Evolutionary conservation across 2,329 filamentous ascomycete species (phyloP).

Genomic region (Mycosphaerella arachidis): DNA sequence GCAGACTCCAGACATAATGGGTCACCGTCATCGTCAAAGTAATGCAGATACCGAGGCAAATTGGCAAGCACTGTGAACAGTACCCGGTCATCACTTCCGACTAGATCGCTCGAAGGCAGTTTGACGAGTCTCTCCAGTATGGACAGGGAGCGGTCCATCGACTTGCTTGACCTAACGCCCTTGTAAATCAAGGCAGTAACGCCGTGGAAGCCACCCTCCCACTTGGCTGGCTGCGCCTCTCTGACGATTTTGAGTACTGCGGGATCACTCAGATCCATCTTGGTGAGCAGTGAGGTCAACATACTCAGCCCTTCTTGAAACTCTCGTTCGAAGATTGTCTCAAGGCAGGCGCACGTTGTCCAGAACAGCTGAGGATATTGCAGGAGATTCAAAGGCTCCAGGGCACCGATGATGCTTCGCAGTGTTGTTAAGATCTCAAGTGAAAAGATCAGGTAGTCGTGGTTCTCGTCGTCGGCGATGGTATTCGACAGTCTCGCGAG

Average conservation of each 20-base stretch:
- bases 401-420: conserved; percentile 81
- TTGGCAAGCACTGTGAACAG: conserved; percentile 90
- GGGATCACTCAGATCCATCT: conserved; percentile 72
- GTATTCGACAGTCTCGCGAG: conserved; percentile 91
- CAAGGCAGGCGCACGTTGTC: conserved; percentile 93
- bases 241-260: conserved; percentile 65
- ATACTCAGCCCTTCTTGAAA: conserved; percentile 89
- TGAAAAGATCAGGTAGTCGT: conserved; percentile 92
- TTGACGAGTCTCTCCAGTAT: conserved; percentile 74
- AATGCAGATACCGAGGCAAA: conserved; percentile 75
- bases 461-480: conserved; percentile 81
- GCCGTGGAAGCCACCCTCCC: conserved; percentile 86
- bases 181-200: conserved; percentile 85
- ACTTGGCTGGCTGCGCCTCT: conserved; percentile 75
- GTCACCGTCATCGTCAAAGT: conserved; percentile 64
- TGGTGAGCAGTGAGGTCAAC: conserved; percentile 79
- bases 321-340: conserved; percentile 94
- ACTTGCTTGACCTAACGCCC: conserved; percentile 79
- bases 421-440: conserved; percentile 96
- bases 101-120: conserved; percentile 71
- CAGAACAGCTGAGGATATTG: conserved; percentile 96
- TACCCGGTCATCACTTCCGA: conserved; percentile 76
- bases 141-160: conserved; percentile 70
- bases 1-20: conserved; percentile 59
- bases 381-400: conserved; percentile 73